These are phyloP conservation scores for Hypoxylon sp. DNA, from an alignment of 2,329 filamentous ascomycete genomes.

Conservation along the genomic window DNA sequence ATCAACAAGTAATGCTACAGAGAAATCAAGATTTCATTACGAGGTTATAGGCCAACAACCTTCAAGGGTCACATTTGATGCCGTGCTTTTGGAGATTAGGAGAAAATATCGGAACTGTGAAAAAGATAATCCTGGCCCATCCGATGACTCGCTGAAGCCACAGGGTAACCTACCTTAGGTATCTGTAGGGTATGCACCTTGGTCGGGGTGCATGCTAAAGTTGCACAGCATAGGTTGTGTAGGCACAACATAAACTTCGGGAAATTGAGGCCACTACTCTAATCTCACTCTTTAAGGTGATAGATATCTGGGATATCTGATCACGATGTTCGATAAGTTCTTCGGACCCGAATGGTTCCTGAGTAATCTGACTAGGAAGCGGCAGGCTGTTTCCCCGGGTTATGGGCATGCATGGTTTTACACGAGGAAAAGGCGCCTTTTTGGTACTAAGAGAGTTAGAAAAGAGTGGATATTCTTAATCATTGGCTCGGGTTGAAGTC, in stretches of 20 bases:
- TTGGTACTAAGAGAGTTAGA: not conserved
- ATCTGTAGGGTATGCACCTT: conserved; percentile 5
- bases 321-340: not conserved
- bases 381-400: not conserved
- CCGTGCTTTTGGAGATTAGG: conserved; percentile 4
- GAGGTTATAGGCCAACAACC: conserved; percentile 6
- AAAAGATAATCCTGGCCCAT: conserved; percentile 12
- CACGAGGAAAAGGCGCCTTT: not conserved
- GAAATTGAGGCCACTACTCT: conserved; percentile 5
- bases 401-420: not conserved
- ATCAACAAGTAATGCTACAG: not conserved
- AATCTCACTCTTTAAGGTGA: conserved; percentile 34
- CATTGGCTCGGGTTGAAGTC: not conserved
- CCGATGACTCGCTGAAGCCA: conserved; percentile 2
- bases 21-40: not conserved
- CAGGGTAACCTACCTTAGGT: conserved; percentile 3
- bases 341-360: conserved; percentile 27
- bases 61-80: conserved; percentile 5
- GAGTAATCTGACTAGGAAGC: conserved; percentile 1
- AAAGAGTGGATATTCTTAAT: not conserved
- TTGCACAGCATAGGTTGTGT: conserved; percentile 19
- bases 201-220: conserved; percentile 26
- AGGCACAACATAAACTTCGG: conserved; percentile 34
- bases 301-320: conserved; percentile 11
- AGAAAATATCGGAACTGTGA: conserved; percentile 13